A percentile compares a stretch with the other conserved stretches of the same genome.
These are phyloP conservation scores for Ustilago crameri DNA, from an alignment of 1,284 basidiomycete species.

Conservation along the genomic window DNA sequence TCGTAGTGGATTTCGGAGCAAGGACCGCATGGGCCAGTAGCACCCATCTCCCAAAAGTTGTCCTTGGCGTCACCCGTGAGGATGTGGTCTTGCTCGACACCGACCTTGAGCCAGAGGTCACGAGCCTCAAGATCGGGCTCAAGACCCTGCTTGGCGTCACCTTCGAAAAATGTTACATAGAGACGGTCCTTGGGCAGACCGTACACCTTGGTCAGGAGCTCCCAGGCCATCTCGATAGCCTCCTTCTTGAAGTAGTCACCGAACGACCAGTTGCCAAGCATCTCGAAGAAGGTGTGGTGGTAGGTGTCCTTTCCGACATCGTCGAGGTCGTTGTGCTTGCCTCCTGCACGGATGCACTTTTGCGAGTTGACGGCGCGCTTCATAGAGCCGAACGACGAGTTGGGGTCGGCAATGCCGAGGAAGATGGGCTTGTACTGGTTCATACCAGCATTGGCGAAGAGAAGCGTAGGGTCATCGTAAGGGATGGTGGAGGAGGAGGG, in stretches of 20 bases:
- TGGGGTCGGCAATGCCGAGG: constrained; percentile 92
- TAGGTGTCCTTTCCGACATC: constrained; percentile 98
- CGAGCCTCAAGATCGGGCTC: constrained; percentile 86
- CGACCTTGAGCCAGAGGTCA: constrained; percentile 85
- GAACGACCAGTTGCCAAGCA: constrained; percentile 99
- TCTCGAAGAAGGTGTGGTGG: constrained; percentile 97
- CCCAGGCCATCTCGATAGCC: constrained; percentile 91
- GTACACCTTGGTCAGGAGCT: constrained; percentile 89
- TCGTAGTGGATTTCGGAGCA: constrained; percentile 98
- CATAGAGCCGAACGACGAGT: constrained; percentile 85
- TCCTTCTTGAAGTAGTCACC: constrained; percentile 99
- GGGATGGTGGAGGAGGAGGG: constrained; percentile 94
- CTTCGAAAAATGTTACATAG: constrained; percentile 98
- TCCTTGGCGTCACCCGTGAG: constrained; percentile 94
- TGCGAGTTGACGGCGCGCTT: constrained; percentile 95
- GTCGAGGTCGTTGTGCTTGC: constrained; percentile 98
- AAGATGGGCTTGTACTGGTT: constrained; percentile 88
- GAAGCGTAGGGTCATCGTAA: constrained; percentile 87
- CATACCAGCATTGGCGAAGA: constrained; percentile 89
- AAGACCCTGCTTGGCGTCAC: constrained; percentile 85
- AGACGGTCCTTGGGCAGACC: constrained; percentile 87
- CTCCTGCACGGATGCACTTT: constrained; percentile 97
- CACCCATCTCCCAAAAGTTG: constrained; percentile 99
- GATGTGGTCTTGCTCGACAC: constrained; percentile 88
- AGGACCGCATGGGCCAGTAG: constrained; percentile 95